Evolutionary conservation across 1,139 yeast species (phyloP).

Genomic region (Diutina siamensis): DNA sequence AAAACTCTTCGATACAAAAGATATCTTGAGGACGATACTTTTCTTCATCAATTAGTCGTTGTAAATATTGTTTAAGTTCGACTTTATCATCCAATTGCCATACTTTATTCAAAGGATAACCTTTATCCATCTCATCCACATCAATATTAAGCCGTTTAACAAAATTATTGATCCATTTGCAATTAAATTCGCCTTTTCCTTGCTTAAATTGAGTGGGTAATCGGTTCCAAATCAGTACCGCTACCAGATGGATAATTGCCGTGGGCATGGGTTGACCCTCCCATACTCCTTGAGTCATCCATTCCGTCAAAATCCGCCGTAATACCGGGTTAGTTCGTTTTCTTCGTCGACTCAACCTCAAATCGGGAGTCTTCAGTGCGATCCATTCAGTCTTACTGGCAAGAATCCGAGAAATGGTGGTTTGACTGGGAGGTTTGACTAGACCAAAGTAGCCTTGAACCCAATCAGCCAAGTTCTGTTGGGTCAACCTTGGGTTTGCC

Average conservation of each 20-base stretch:
- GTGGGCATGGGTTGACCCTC: constrained; percentile 54
- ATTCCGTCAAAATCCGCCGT: constrained; percentile 48
- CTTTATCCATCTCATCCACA: constrained; percentile 31
- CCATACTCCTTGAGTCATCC: constrained; percentile 63
- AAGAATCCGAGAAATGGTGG: constrained; percentile 52
- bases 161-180: constrained; percentile 56
- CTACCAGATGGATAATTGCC: constrained; percentile 53
- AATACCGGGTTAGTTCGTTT: constrained; percentile 46
- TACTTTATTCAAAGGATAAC: constrained; percentile 37
- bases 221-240: constrained; percentile 52
- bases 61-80: constrained; percentile 26
- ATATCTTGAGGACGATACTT: constrained; percentile 40
- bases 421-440: constrained; percentile 49
- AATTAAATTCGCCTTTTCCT: constrained; percentile 53
- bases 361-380: constrained; percentile 48
- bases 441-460: constrained; percentile 44
- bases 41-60: constrained; percentile 19
- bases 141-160: constrained; percentile 43
- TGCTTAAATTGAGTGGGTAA: constrained; percentile 43
- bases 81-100: constrained; percentile 53
- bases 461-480: constrained; percentile 56
- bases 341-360: constrained; percentile 41
- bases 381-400: constrained; percentile 48
- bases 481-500: constrained; percentile 56
- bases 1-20: constrained; percentile 52